Conservation (phyloP, 176 grass and related monocot genomes). For the Lolium perenne region DNA sequence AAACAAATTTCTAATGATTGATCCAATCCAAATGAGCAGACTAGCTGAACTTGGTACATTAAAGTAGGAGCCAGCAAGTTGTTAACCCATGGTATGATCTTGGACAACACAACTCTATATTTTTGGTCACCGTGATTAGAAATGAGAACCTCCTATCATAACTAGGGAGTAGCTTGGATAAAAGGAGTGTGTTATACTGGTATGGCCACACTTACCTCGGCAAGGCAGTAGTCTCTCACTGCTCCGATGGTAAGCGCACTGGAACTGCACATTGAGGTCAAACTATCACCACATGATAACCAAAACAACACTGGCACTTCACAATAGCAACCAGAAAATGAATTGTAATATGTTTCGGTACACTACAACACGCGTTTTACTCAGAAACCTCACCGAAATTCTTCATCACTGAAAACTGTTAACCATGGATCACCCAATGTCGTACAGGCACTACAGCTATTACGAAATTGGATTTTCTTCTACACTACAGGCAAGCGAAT, state of each 20-base stretch:
- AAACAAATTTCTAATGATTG: not conserved
- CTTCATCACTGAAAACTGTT: not conserved
- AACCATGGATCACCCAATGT: not conserved
- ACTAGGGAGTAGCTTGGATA: not conserved
- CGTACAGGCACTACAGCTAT: no score
- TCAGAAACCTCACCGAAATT: not conserved
- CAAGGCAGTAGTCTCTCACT: conserved; percentile 38
- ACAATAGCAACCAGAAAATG: not conserved
- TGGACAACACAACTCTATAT: not conserved
- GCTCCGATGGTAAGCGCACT: conserved; percentile 32
- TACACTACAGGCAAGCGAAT: not conserved
- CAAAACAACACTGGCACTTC: not conserved
- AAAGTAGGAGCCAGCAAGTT: not conserved
- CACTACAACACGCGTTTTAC: not conserved
- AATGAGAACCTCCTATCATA: not conserved
- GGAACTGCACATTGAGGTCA: conserved; percentile 54
- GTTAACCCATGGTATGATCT: not conserved
- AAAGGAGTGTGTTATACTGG: not conserved
- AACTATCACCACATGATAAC: conserved; percentile 4
- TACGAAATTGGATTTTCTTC: not conserved
- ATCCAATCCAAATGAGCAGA: conserved; percentile 1
- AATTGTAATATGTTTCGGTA: not conserved
- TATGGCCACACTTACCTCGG: conserved; percentile 47
- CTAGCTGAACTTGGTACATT: not conserved
- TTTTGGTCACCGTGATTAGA: not conserved